Conservation (phyloP, 2,329 filamentous ascomycete species). For the Aspergillus clavatus region DNA sequence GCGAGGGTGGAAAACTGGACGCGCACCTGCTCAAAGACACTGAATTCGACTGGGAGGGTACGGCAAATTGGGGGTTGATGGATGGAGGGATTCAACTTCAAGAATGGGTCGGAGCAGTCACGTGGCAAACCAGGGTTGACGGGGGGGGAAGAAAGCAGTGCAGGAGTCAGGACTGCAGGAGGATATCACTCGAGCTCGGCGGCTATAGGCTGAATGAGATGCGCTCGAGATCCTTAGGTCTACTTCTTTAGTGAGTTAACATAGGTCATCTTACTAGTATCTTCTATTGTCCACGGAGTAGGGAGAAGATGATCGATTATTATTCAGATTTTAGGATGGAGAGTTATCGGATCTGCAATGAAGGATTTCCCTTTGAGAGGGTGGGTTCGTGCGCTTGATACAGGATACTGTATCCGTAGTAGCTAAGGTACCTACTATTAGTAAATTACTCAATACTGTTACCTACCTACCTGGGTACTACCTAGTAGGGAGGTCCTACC, state of each 20-base stretch:
- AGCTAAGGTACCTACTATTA: neutral
- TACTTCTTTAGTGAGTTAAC: no score
- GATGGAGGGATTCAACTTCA: neutral
- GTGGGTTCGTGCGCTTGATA: neutral
- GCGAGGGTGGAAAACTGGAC: conserved; percentile 8
- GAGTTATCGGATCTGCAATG: neutral
- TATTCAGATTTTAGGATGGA: neutral
- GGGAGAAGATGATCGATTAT: no score
- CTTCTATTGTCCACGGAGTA: no score
- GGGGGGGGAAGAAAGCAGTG: neutral
- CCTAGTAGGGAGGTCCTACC: no score
- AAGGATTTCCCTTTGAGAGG: neutral
- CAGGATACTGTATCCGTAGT: neutral
- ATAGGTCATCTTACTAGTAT: no score
- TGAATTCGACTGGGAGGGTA: neutral
- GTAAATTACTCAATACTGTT: no score
- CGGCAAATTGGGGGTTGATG: conserved; percentile 21
- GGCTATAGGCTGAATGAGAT: neutral
- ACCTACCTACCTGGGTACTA: no score
- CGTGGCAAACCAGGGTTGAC: conserved; percentile 2
- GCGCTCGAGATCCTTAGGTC: no score
- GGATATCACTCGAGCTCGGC: neutral
- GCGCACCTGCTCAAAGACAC: conserved; percentile 3
- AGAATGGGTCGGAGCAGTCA: neutral
- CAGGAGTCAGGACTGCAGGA: neutral